Conservation (phyloP, 176 grass and related monocot species). For the Musa beccarii region DNA sequence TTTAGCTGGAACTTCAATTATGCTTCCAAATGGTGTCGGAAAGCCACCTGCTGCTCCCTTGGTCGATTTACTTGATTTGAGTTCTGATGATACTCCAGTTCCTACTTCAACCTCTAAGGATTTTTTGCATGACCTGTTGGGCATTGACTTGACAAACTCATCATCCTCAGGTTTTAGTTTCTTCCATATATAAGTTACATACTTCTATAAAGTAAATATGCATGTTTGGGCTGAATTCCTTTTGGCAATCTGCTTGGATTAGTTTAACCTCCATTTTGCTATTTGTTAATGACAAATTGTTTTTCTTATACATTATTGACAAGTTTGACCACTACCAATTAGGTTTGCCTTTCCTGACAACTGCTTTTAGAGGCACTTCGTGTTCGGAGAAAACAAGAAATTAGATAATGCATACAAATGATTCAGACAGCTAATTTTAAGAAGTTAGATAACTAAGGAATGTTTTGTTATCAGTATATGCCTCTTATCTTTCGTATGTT, state of each 20-base stretch:
- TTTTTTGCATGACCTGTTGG: slow-evolving; percentile 83
- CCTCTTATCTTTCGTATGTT: no score
- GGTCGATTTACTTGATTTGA: slow-evolving; percentile 86
- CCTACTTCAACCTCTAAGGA: slow-evolving; percentile 43
- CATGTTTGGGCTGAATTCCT: background rate
- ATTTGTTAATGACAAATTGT: no score
- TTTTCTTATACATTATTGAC: no score
- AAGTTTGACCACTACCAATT: no score
- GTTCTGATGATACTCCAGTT: slow-evolving; percentile 55
- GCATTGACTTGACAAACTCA: slow-evolving; percentile 51
- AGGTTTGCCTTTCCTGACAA: no score
- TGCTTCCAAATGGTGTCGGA: slow-evolving; percentile 77
- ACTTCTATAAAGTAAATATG: background rate
- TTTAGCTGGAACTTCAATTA: slow-evolving; percentile 44
- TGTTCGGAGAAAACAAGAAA: no score
- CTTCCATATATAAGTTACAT: background rate
- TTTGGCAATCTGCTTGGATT: background rate
- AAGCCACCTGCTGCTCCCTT: slow-evolving; percentile 63
- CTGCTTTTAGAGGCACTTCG: no score
- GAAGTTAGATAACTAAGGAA: no score
- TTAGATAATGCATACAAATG: no score
- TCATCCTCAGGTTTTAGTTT: slow-evolving; percentile 52
- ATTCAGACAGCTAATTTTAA: no score
- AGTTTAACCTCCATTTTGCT: background rate
- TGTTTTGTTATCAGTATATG: no score